These are phyloP conservation scores for Zangia roseola DNA, from an alignment of 768 basidiomycete genomes.

Conservation along the genomic window DNA sequence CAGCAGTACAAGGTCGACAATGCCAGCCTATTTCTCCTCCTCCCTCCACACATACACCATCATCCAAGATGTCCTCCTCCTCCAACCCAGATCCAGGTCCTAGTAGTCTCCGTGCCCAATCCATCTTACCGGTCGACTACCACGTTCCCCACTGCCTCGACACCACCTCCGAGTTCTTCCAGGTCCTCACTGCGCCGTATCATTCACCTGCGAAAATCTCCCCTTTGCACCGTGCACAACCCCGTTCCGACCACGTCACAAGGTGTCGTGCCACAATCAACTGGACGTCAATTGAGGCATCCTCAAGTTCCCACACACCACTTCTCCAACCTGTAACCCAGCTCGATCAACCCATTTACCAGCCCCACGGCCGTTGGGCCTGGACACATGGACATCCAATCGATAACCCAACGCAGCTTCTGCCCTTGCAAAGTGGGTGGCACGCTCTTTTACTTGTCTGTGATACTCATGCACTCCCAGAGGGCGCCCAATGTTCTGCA, in stretches of 20 bases:
- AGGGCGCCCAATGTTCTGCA: conserved; percentile 37
- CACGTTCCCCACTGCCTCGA: conserved; percentile 20
- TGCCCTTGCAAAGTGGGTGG: conserved; percentile 25
- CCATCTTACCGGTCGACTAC: conserved; percentile 9
- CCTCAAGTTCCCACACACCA: not conserved
- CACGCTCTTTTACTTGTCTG: not conserved
- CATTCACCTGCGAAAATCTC: conserved; percentile 2
- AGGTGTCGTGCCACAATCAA: conserved; percentile 29
- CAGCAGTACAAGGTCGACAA: conserved; percentile 12
- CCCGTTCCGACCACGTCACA: conserved; percentile 18
- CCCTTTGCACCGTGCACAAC: conserved; percentile 10
- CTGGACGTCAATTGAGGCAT: conserved; percentile 25
- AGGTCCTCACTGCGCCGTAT: conserved; percentile 28
- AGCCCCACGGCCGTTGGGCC: conserved; percentile 33
- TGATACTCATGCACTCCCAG: conserved; percentile 21
- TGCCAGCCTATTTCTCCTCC: conserved; percentile 11
- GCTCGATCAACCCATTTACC: conserved; percentile 26
- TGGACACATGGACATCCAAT: conserved; percentile 30
- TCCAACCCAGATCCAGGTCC: conserved; percentile 12
- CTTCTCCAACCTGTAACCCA: not conserved
- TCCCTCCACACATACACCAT: not conserved
- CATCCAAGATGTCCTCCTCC: conserved; percentile 8
- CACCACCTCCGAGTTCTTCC: conserved; percentile 29
- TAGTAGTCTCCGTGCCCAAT: conserved; percentile 10
- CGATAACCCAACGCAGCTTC: conserved; percentile 26